Conservation (phyloP, 805 yeast genomes). For the Candida sithepensis region DNA sequence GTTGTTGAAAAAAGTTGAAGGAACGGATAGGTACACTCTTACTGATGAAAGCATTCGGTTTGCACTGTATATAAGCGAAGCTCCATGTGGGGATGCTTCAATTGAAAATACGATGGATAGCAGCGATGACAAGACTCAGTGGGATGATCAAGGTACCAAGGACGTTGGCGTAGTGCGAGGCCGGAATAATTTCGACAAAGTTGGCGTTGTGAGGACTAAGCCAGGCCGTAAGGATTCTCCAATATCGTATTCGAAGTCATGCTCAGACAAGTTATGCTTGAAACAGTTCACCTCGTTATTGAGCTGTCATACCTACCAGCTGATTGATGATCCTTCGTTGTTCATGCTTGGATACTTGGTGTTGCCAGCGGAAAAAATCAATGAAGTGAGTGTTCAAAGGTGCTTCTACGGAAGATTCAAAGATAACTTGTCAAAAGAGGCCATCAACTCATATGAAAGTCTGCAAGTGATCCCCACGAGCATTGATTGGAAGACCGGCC, state of each 20-base stretch:
- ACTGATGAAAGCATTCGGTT: slow-evolving; percentile 37
- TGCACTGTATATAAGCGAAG: slow-evolving; percentile 64
- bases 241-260: slow-evolving; percentile 72
- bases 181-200: slow-evolving; percentile 47
- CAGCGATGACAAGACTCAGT: slow-evolving; percentile 11
- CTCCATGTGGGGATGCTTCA: slow-evolving; percentile 92
- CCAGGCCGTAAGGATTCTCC: slow-evolving; percentile 87
- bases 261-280: slow-evolving; percentile 78
- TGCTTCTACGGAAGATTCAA: slow-evolving; percentile 36
- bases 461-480: slow-evolving; percentile 16
- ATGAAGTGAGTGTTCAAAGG: slow-evolving; percentile 32
- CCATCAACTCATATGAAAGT: not conserved
- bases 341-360: slow-evolving; percentile 47
- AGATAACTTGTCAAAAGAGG: not conserved
- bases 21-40: slow-evolving; percentile 26
- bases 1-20: slow-evolving; percentile 13
- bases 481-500: slow-evolving; percentile 1
- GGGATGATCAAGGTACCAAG: slow-evolving; percentile 12
- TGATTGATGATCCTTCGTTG: slow-evolving; percentile 31
- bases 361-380: slow-evolving; percentile 34
- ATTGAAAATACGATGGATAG: slow-evolving; percentile 41
- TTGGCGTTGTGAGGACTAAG: slow-evolving; percentile 80
- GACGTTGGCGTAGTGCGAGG: slow-evolving; percentile 47
- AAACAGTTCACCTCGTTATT: slow-evolving; percentile 57
- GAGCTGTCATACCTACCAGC: slow-evolving; percentile 39